These are phyloP conservation scores for Nothomitra cinnamomea DNA, from an alignment of 2,329 filamentous ascomycete genomes.

Conservation along the genomic window DNA sequence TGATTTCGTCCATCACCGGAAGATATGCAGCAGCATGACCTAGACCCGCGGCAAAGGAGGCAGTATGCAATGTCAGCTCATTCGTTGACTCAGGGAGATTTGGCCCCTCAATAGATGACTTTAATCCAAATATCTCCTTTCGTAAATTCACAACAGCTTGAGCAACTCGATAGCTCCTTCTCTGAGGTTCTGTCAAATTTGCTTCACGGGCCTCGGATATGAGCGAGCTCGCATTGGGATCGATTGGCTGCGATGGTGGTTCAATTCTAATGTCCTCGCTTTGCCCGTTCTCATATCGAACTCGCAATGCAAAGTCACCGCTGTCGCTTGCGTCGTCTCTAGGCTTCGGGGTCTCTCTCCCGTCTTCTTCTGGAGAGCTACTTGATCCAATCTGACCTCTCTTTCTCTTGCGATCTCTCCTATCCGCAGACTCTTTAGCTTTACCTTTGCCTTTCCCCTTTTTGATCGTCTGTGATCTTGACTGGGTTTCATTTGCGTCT, in stretches of 20 bases:
- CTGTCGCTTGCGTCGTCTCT: slow-evolving; percentile 18
- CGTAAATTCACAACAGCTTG: slow-evolving; percentile 36
- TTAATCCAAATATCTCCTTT: slow-evolving; percentile 36
- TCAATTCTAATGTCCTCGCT: slow-evolving; percentile 38
- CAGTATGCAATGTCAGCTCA: slow-evolving; percentile 14
- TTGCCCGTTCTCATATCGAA: slow-evolving; percentile 42
- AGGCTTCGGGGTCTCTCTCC: slow-evolving; percentile 29
- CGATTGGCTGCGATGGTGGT: neutral
- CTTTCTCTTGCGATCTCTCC: slow-evolving; percentile 40
- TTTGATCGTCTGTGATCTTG: slow-evolving; percentile 14
- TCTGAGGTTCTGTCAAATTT: slow-evolving; percentile 34
- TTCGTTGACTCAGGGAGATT: neutral
- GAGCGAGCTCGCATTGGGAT: neutral
- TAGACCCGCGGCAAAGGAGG: slow-evolving; percentile 25
- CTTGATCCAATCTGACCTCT: slow-evolving; percentile 29
- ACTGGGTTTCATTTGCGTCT: slow-evolving; percentile 30
- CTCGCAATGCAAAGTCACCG: slow-evolving; percentile 33
- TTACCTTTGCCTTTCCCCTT: slow-evolving; percentile 16
- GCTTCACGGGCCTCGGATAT: slow-evolving; percentile 22
- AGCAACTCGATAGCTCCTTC: slow-evolving; percentile 36
- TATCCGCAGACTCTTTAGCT: slow-evolving; percentile 22
- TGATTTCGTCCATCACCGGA: slow-evolving; percentile 38
- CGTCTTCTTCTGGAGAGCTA: slow-evolving; percentile 24
- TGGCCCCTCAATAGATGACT: slow-evolving; percentile 3
- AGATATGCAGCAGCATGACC: slow-evolving; percentile 30